Evolutionary conservation across 495 filamentous ascomycete genomes (phyloP), one percentile per base, ranked within the genome.

Genomic region (Aeminium ludgeri): DNA sequence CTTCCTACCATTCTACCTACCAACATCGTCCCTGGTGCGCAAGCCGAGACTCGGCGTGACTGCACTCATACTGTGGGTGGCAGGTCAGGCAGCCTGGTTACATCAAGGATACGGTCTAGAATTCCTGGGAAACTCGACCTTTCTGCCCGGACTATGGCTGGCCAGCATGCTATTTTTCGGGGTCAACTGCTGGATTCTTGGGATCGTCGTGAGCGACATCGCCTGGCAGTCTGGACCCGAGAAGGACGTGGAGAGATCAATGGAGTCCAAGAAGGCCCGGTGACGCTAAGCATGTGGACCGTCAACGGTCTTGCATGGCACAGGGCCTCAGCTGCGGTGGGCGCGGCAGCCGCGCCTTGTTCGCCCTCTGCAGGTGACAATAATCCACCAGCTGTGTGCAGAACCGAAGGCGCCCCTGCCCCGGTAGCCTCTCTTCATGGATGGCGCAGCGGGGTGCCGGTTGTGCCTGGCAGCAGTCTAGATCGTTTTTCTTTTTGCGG

Each of bases 1-100:
- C 43, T 76, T 97, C 44, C 69, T 96, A 12, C 87, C 89, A 0
- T 76, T 95, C 32, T 92, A 96, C 56, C 74, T 97, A 0, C 84
- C 89, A 0, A 60, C 58, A 5, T 92, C 85, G 0, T 79, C 77
- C 1, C 66, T 96, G 10, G 60, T 92, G 1, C 55, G 48, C 1
- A 62, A 59, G 6, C 73, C 70, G 1, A 33, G 44, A 2, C 53
- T 78, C 3, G 89, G 89, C 0, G 41, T 86, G 0, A 48, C 60
- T 0, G 80, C 78, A 0, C 57, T 78, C 10, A 51, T 53, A 0
- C 55, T 86, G 8, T 97, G 89, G 89, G 60, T 92, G 6, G 44
- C 67, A 1, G 69, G 71, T 20, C 76, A 80, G 62, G 86, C 66
- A 0, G 46, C 72, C 4, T 97, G 89, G 89, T 67, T 97, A 11